phyloP scores from a whole-genome alignment of 75 land plant genomes.

The Pinus albicaulis region DNA sequence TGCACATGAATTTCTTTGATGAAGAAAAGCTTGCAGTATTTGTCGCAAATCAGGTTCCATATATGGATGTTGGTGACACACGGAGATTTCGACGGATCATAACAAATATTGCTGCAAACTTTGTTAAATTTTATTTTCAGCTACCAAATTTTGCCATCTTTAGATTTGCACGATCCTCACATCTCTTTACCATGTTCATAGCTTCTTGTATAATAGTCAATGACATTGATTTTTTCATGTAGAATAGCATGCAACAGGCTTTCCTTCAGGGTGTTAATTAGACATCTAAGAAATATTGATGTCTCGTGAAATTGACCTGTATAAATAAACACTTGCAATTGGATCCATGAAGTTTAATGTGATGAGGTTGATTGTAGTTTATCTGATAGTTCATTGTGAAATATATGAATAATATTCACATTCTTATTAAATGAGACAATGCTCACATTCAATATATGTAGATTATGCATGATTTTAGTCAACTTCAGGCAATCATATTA shows the following conservation, averaged over 20 bases:
- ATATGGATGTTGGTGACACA: conserved; percentile 54
- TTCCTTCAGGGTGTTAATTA: no score
- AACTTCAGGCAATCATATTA: no score
- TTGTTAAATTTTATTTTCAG: conserved; percentile 41
- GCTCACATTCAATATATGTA: no score
- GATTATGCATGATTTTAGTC: no score
- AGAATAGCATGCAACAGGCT: not conserved
- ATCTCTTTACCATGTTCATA: not conserved
- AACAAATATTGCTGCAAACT: conserved; percentile 70
- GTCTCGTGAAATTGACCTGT: no score
- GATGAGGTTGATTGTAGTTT: no score
- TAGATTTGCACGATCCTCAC: not conserved
- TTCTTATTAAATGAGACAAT: no score
- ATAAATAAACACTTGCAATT: no score
- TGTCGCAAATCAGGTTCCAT: conserved; percentile 56
- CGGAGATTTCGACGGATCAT: conserved; percentile 62
- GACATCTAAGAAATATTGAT: no score
- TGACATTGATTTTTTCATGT: not conserved
- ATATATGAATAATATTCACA: no score
- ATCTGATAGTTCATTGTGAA: no score
- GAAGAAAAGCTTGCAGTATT: conserved; percentile 53
- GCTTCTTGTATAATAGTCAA: not conserved
- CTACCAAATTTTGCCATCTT: not conserved
- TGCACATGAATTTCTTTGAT: not conserved
- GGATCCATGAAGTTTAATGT: no score